phyloP scores from a whole-genome alignment of 2,329 filamentous ascomycete genomes.

The Colletotrichum tanaceti region DNA sequence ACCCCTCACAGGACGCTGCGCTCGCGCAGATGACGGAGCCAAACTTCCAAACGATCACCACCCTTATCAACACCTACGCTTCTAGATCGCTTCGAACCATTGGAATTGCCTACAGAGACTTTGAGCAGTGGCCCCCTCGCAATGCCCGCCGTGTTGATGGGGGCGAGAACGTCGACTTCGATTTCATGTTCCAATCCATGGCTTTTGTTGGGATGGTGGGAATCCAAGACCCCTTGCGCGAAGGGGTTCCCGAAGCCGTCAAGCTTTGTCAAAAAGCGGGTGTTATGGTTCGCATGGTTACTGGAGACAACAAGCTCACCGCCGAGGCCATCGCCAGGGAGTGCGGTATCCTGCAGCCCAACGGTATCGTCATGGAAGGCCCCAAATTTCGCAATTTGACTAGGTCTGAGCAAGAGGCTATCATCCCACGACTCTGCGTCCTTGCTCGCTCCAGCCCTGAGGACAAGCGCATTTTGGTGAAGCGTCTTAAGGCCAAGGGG shows the following conservation, averaged over 20 bases:
- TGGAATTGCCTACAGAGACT: conserved; percentile 85
- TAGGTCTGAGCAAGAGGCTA: conserved; percentile 71
- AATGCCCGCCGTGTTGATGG: conserved; percentile 65
- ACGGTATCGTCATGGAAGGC: conserved; percentile 80
- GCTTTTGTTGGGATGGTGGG: conserved; percentile 77
- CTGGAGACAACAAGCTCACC: conserved; percentile 83
- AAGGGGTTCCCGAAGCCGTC: conserved; percentile 80
- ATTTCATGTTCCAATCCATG: conserved; percentile 76
- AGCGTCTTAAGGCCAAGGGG: conserved; percentile 75
- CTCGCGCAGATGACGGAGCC: conserved; percentile 60
- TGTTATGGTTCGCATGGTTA: conserved; percentile 86
- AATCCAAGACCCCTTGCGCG: conserved; percentile 83
- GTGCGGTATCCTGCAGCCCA: conserved; percentile 77
- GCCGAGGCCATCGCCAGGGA: conserved; percentile 83
- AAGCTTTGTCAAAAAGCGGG: conserved; percentile 79
- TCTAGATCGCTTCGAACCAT: conserved; percentile 85
- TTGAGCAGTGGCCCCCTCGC: conserved; percentile 83
- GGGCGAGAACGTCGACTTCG: conserved; percentile 71
- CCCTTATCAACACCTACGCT: conserved; percentile 82
- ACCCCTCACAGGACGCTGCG: conserved; percentile 60
- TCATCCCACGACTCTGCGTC: conserved; percentile 77
- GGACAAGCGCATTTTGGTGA: conserved; percentile 80
- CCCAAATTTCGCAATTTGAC: conserved; percentile 80
- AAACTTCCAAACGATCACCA: conserved; percentile 68
- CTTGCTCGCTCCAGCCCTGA: conserved; percentile 80